Evolutionary conservation across 306 rosid genomes (phyloP), one percentile per base, ranked within the genome.

Genomic region (Quercus gilva): DNA sequence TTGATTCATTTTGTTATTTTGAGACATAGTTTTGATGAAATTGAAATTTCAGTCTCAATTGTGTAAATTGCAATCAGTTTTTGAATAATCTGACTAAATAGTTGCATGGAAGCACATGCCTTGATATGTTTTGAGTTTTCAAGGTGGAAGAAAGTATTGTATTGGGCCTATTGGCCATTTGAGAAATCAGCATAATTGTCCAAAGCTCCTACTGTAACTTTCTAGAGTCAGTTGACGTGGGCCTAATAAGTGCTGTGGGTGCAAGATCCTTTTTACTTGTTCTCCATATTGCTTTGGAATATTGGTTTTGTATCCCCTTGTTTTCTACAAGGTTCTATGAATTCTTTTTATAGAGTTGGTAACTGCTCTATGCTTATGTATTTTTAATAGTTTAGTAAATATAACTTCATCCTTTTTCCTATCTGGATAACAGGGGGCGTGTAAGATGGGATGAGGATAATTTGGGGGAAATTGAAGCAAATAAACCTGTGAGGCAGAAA

Each of bases 401-500:
- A 61, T 73, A 78, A 58, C 76, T 45, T 77, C 75, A 69, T 55
- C 61, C 63, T 86, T 56, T 45, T 57, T 83, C 43, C 37, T 43
- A 52, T 81, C 74, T 76, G 64, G 77, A 78, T 60, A 25, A 73
- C 80, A 86, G 91, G 78, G 89, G 97, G 35, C 92, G 88, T 53
- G 99, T 95, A 75, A 89, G 90, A 76, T 95, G 99, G 99, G 89
- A 95, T 61, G 99, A 95, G 84, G 91, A 56, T 65, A 95, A 95
- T 88, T 76, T 95, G 78, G 98, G 84, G 73, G 95, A 90, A 64
- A 95, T 95, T 85, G 99, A 95, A 84, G 98, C 99, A 73, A 93
- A 83, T 86, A 95, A 95, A 83, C 99, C 99, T 74, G 97, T 89
- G 80, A 87, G 99, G 88, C 99, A 95, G 94, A 95, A 95, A 87